Base-by-base conservation (phyloP, 768 basidiomycete genomes). In the Atractiella rhizophila region DNA sequence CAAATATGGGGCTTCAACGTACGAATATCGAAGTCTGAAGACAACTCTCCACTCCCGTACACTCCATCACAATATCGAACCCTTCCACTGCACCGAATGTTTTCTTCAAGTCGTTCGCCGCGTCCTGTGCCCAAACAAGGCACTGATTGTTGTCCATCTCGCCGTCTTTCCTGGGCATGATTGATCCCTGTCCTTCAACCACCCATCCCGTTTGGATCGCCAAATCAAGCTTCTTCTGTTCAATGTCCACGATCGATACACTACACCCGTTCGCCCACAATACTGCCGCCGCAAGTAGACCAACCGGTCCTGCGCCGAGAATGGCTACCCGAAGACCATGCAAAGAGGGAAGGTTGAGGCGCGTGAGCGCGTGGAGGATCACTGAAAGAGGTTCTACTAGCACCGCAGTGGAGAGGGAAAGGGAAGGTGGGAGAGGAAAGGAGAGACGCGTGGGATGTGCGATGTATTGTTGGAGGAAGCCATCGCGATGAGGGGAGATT, bases 371-470 rank as follows among this genome's bases (percentile, higher is more conserved):
- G 57, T 71, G 68, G 25, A 88, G 66, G 51, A 86, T 67, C 51
- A 96, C 88, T 33, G 79, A 81, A 44, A 96, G 74, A 20, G 88
- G 88, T 57, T 96, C 88, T 8, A 85, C 82, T 44, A 94, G 68
- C 5, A 85, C 73, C 16, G 78, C 86, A 49, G 71, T 68, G 48
- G 82, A 76, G 53, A 72, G 80, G 28, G 74, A 66, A 56, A 73
- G 70, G 50, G 57, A 62, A 48, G 79, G 72, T 19, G 85, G 80
- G 19, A 91, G 28, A 26, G 26, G 32, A 34, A 42, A 25, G 19
- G 48, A 43, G 37, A 32, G 37, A 25, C 21, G 29, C 23, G 13
- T 4, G 15, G 83, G 86, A 59, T 88, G 85, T 59, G 80, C 82
- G 68, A 94, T 78, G 48, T 66, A 64, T 37, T 70, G 68, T 57